Evolutionary conservation across 805 yeast genomes (phyloP).

Genomic region (Lipomyces yamadae): DNA sequence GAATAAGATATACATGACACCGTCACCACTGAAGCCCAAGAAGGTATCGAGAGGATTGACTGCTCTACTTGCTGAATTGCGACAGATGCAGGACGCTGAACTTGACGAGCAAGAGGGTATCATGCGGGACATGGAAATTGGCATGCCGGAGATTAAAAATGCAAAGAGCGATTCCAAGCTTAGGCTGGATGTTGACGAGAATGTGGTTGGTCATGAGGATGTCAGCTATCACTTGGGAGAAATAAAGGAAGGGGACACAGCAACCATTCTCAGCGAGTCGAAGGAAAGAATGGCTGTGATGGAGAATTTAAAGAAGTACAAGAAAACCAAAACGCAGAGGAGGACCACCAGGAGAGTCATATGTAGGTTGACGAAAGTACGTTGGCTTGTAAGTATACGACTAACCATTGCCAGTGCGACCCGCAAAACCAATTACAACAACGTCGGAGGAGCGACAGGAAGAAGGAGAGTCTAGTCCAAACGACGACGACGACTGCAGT

Average conservation of each 20-base stretch:
- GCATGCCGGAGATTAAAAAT: not conserved
- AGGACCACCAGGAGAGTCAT: slow-evolving; percentile 21
- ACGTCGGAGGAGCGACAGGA: not conserved
- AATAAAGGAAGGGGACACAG: slow-evolving; percentile 22
- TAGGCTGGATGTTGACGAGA: slow-evolving; percentile 3
- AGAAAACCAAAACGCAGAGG: slow-evolving; percentile 23
- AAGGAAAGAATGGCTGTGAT: not conserved
- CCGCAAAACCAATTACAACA: not conserved
- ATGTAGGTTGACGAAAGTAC: slow-evolving; percentile 7
- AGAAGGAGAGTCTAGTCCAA: not conserved
- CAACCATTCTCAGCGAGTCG: slow-evolving; percentile 10
- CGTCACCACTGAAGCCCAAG: slow-evolving; percentile 32
- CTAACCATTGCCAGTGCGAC: slow-evolving; percentile 4
- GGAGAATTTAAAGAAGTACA: not conserved
- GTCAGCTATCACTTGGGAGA: slow-evolving; percentile 31
- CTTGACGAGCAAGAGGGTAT: slow-evolving; percentile 32
- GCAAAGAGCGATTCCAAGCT: not conserved
- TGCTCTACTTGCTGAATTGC: slow-evolving; percentile 29
- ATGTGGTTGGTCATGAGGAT: not conserved
- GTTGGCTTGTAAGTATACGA: not conserved
- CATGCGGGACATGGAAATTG: slow-evolving; percentile 26
- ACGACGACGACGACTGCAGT: not conserved
- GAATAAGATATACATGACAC: slow-evolving; percentile 19
- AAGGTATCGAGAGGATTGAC: slow-evolving; percentile 31
- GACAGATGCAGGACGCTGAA: slow-evolving; percentile 27